Evolutionary conservation across 495 filamentous ascomycete genomes (phyloP), one percentile per base, ranked within the genome.

Genomic region (Mytilinidion resinicola): DNA sequence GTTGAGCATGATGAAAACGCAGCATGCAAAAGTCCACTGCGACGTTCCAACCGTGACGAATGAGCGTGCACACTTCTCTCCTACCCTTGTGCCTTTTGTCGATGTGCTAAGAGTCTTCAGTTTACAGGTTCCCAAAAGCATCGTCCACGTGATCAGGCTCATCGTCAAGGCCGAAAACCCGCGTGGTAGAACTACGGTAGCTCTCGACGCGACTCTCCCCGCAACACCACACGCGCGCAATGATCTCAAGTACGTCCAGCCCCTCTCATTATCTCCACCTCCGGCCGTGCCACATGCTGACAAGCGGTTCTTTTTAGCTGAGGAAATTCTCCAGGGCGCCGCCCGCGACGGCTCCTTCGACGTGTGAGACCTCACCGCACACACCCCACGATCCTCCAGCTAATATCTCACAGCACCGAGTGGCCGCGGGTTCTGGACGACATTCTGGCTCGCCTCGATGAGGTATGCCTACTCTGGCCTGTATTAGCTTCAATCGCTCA

Each of bases 331-430:
- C 46, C 75, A 77, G 63, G 72, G 67, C 61, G 78, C 82, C 71
- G 85, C 86, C 62, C 74, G 79, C 61, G 85, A 86, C 70, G 84
- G 83, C 42, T 72, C 77, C 21, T 82, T 92, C 71, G 82, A 89
- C 61, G 77, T 80, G 89, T 91, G 80, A 71, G 77, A 38, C 55
- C 46, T 53, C 48, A 42, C 46, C 41, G 4, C 33, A 80, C 69
- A 82, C 84, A 59, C 74, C 78, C 62, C 84, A 83, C 70, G 82
- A 80, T 44, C 70, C 21, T 83, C 89, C 72, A 82, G 87, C 63
- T 78, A 79, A 87, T 89, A 81, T 59, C 44, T 56, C 36, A 43
- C 57, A 73, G 71, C 30, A 61, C 62, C 3, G 71, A 70, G 55
- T 73, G 71, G 71, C 71, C 70, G 39, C 56, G 60, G 37, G 63